Percentiles rank a stretch among this genome's conserved stretches.
Evolutionary conservation across 345 rosid genomes (phyloP).

Genomic region (Camelina laxa): DNA sequence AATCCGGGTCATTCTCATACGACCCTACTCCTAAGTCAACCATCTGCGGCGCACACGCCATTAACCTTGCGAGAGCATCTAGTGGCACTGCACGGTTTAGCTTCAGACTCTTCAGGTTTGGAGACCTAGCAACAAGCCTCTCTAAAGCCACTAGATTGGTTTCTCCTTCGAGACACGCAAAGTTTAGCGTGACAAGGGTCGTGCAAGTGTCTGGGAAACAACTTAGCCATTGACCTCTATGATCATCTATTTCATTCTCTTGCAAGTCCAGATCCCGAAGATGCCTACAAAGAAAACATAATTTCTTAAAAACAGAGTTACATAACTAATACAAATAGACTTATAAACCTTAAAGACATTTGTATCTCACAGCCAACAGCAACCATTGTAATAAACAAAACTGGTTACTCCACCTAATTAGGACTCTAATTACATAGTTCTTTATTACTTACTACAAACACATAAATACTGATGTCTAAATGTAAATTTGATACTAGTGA

Average conservation of each 20-base stretch:
- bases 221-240: slow-evolving; percentile 90
- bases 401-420: background rate
- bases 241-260: slow-evolving; percentile 95
- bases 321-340: background rate
- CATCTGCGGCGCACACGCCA: slow-evolving; percentile 69
- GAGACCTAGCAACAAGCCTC: slow-evolving; percentile 92
- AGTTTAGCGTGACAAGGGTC: slow-evolving; percentile 77
- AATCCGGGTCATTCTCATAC: slow-evolving; percentile 68
- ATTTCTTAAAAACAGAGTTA: background rate
- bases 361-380: background rate
- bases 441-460: no score
- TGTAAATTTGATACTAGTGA: background rate
- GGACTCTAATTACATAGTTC: no score
- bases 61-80: slow-evolving; percentile 67
- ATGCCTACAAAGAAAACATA: slow-evolving; percentile 47
- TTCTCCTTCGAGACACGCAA: slow-evolving; percentile 94
- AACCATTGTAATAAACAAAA: background rate
- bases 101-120: slow-evolving; percentile 81
- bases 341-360: background rate
- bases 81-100: slow-evolving; percentile 77
- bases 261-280: slow-evolving; percentile 96
- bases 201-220: slow-evolving; percentile 83
- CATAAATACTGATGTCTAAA: no score
- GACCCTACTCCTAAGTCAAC: slow-evolving; percentile 90
- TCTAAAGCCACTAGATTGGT: slow-evolving; percentile 73